Percentiles rank a stretch among this genome's conserved stretches.
Conservation (phyloP, 805 yeast species). For the Metschnikowia rubicola region DNA sequence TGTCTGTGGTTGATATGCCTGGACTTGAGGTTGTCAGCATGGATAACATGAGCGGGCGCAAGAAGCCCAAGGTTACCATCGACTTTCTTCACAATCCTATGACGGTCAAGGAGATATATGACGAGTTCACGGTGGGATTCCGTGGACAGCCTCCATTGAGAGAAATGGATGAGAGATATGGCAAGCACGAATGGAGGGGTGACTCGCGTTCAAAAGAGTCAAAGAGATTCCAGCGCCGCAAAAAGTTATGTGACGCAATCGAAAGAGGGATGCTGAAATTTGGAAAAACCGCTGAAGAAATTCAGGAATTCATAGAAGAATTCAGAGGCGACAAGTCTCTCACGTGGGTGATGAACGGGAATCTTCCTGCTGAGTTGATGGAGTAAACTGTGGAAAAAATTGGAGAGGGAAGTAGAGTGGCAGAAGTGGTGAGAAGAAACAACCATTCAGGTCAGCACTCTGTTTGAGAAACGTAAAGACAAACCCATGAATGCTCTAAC, state of each 20-base stretch:
- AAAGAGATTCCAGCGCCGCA: constrained; percentile 42
- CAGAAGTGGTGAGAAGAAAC: too few relatives aligned
- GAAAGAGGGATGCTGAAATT: constrained; percentile 40
- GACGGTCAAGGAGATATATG: constrained; percentile 43
- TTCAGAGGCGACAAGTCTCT: constrained; percentile 41
- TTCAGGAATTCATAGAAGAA: constrained; percentile 39
- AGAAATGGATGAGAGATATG: constrained; percentile 41
- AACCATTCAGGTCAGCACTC: too few relatives aligned
- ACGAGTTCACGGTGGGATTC: constrained; percentile 43
- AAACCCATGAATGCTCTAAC: too few relatives aligned
- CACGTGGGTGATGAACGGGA: constrained; percentile 48
- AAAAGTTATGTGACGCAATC: constrained; percentile 42
- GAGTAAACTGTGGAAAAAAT: constrained; percentile 1
- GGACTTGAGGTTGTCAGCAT: constrained; percentile 18
- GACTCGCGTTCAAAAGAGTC: constrained; percentile 44
- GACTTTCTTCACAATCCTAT: constrained; percentile 43
- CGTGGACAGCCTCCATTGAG: constrained; percentile 42
- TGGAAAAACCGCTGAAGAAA: constrained; percentile 38
- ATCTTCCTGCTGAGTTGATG: constrained; percentile 34
- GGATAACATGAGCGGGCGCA: constrained; percentile 19
- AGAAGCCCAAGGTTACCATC: constrained; percentile 36
- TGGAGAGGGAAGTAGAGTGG: not conserved
- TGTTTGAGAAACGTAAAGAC: too few relatives aligned
- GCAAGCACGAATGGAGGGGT: constrained; percentile 45
- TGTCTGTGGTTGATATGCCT: constrained; percentile 15